phyloP scores from a whole-genome alignment of 306 rosid genomes.

The cucumber (Cucumis sativus) region DNA sequence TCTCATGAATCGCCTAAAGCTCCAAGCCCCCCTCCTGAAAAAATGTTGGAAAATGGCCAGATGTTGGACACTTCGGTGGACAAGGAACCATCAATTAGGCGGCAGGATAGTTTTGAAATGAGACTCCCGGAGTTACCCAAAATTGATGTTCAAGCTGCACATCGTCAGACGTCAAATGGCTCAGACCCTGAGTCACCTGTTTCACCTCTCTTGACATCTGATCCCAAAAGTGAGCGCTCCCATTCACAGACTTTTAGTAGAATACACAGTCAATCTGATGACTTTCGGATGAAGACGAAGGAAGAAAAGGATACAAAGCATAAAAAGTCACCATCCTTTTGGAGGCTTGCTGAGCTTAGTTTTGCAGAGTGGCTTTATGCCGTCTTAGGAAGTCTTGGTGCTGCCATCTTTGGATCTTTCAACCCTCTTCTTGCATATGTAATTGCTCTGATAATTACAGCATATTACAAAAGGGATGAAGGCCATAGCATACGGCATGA shows the following conservation, averaged over 20 bases:
- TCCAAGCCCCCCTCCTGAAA: conserved; percentile 85
- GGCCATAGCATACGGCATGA: conserved; percentile 31
- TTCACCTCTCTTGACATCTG: conserved; percentile 92
- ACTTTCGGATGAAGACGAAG: conserved; percentile 32
- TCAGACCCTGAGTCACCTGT: conserved; percentile 97
- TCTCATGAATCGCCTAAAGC: conserved; percentile 75
- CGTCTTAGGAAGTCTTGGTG: conserved; percentile 90
- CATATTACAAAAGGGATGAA: conserved; percentile 40
- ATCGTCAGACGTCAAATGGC: conserved; percentile 61
- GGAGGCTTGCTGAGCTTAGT: conserved; percentile 97
- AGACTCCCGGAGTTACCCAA: conserved; percentile 85
- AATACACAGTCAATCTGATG: conserved; percentile 74
- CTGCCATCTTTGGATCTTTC: conserved; percentile 97
- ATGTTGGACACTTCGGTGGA: conserved; percentile 45
- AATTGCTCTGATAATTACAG: conserved; percentile 75
- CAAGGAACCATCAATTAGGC: conserved; percentile 75
- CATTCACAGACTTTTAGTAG: conserved; percentile 99
- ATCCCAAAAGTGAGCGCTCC: conserved; percentile 94
- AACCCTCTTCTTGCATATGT: conserved; percentile 98
- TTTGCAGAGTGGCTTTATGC: conserved; percentile 99
- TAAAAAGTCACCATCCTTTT: conserved; percentile 66
- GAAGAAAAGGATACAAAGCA: conserved; percentile 33
- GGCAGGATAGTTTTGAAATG: conserved; percentile 99
- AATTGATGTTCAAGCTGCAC: conserved; percentile 77
- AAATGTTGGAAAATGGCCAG: conserved; percentile 73